Evolutionary conservation across 768 basidiomycete genomes (phyloP).

Genomic region (Obba rivulosa): DNA sequence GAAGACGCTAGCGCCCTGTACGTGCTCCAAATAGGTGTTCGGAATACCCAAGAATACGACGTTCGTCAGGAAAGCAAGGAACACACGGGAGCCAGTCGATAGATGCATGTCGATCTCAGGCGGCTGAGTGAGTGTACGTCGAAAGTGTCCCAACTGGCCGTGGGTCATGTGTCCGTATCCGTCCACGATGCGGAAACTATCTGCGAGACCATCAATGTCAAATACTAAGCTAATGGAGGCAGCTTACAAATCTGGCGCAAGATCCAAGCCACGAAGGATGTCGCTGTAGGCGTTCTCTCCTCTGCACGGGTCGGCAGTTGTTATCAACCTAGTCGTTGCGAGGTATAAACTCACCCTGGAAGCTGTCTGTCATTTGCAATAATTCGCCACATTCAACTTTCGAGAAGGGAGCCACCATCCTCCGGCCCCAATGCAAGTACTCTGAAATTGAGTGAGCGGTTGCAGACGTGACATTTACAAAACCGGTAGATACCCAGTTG

Average conservation of each 20-base stretch:
- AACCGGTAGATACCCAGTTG: constrained; percentile 27
- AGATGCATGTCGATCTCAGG: constrained; percentile 1
- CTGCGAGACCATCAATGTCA: constrained; percentile 8
- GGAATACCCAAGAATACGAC: constrained; percentile 49
- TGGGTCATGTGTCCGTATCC: constrained; percentile 38
- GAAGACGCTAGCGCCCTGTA: constrained; percentile 43
- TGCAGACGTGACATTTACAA: background rate
- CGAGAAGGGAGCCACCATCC: constrained; percentile 44
- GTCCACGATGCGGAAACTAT: constrained; percentile 42
- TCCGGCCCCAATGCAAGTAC: constrained; percentile 29
- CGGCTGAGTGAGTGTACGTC: constrained; percentile 3
- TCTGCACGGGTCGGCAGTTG: constrained; percentile 9
- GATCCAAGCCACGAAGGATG: constrained; percentile 45
- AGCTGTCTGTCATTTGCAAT: constrained; percentile 22
- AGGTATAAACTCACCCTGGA: no score
- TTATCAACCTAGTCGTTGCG: no score
- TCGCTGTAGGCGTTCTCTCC: constrained; percentile 34
- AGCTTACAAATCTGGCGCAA: constrained; percentile 41
- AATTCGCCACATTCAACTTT: constrained; percentile 50
- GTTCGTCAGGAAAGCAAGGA: constrained; percentile 35
- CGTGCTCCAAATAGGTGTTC: constrained; percentile 43
- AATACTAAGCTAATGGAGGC: background rate
- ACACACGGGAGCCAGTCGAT: constrained; percentile 15
- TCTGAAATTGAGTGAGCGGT: background rate
- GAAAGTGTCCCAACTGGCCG: constrained; percentile 21